phyloP scores from a whole-genome alignment of 1,139 yeast genomes.

The Lodderomyces margitis region DNA sequence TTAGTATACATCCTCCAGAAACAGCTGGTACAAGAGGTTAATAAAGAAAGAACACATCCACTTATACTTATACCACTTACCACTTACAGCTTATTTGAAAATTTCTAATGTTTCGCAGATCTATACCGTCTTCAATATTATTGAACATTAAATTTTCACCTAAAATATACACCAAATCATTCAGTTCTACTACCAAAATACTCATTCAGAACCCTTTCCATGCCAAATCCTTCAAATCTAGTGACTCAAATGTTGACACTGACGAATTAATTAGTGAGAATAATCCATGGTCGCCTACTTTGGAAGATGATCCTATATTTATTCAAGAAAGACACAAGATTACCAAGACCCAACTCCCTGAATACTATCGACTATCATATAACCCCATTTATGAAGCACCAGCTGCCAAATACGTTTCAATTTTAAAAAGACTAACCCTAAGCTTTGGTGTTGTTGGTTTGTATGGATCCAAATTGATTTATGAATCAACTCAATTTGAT shows the following conservation, averaged over 20 bases:
- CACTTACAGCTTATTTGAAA: not conserved
- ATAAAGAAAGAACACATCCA: not conserved
- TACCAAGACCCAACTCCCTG: slow-evolving; percentile 33
- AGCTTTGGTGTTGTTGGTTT: slow-evolving; percentile 56
- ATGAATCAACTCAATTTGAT: slow-evolving; percentile 56
- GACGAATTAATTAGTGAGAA: slow-evolving; percentile 43
- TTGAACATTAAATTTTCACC: not conserved
- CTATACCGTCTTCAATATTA: not conserved
- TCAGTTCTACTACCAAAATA: not conserved
- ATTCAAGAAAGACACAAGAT: slow-evolving; percentile 25
- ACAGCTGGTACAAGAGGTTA: not conserved
- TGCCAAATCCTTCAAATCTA: slow-evolving; percentile 17
- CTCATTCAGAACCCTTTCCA: slow-evolving; percentile 5
- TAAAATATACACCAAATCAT: not conserved
- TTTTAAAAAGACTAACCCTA: slow-evolving; percentile 52
- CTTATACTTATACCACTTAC: no score
- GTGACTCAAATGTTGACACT: slow-evolving; percentile 39
- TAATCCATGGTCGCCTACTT: slow-evolving; percentile 51
- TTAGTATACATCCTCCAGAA: no score
- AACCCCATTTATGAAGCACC: slow-evolving; percentile 58
- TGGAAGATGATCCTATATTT: slow-evolving; percentile 37
- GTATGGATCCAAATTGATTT: slow-evolving; percentile 54
- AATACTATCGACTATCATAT: slow-evolving; percentile 49
- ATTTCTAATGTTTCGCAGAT: not conserved
- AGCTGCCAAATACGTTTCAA: slow-evolving; percentile 52